Evolutionary conservation across 768 basidiomycete species (phyloP), one percentile per base, ranked within the genome.

Genomic region (Leccinum pellstonianum): DNA sequence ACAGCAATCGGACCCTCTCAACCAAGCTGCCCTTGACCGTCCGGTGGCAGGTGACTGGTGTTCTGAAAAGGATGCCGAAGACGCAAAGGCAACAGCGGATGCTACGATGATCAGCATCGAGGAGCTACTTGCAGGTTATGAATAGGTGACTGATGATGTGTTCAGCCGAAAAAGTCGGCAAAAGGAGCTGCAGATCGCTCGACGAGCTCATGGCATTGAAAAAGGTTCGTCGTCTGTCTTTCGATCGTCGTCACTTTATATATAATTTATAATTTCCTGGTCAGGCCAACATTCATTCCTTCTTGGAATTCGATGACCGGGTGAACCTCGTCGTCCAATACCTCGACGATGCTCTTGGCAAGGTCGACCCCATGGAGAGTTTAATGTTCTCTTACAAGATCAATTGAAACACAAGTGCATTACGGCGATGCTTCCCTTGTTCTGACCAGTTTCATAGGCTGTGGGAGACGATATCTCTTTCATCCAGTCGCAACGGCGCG

Each of bases 71-170:
- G 77, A 76, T 9, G 82, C 83, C 15, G 75, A 76, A 15, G 84
- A 79, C 12, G 87, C 87, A 57, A 88, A 90, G 55, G 91, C 92
- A 65, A 86, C 83, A 57, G 81, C 85, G 12, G 88, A 92, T 62
- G 91, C 88, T 8, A 93, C 92, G 4, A 81, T 99, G 76, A 79
- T 88, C 5, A 97, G 86, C 73, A 94, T 99, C 3, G 97, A 99
- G 70, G 97, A 99, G 72, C 95, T 99, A 93, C 80, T 99, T 25
- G 97, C 98, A 68, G 95, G 97, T 0, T 97, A 97, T 68, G 97
- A 98, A 73, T 98, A 95, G 95, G 88, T 92, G 4, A 88, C 86
- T 61, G 90, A 89, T 56, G 87, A 88, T 69, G 78, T 88, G n/a
- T 78, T 89, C 48, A 83, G 82, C 14, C 77, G 85, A 25, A 25